Evolutionary conservation across 148 eudicot species (phyloP).

Genomic region (Vaccinium darrowii): DNA sequence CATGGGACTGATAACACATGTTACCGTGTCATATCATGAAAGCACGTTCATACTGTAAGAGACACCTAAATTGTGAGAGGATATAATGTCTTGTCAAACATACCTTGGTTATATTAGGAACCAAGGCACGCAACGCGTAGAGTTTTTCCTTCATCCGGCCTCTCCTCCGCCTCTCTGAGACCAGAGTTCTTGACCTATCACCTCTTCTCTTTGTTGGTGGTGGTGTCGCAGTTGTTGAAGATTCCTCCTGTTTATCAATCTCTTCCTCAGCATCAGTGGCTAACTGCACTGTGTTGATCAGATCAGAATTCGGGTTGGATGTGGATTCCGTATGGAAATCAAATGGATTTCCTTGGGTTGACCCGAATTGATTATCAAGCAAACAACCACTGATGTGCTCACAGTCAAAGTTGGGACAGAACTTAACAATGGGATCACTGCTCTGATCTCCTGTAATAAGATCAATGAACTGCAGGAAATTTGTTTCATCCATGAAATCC

Average conservation of each 20-base stretch:
- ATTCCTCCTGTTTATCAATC: conserved; percentile 22
- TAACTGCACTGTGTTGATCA: neutral
- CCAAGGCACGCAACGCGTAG: conserved; percentile 80
- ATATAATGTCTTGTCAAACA: neutral
- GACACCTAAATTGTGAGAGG: neutral
- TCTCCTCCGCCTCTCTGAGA: conserved; percentile 77
- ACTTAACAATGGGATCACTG: conserved; percentile 19
- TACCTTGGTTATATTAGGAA: conserved; percentile 93
- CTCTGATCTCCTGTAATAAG: conserved; percentile 28
- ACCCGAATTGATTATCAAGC: conserved; percentile 18
- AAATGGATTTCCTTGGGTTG: conserved; percentile 3
- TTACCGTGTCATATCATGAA: neutral
- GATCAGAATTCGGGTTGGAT: conserved; percentile 11
- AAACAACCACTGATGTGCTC: conserved; percentile 27
- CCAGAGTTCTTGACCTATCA: conserved; percentile 71
- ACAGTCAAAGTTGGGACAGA: conserved; percentile 25
- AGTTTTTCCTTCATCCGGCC: conserved; percentile 94
- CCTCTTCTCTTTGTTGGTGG: conserved; percentile 32
- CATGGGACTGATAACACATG: too few species aligned
- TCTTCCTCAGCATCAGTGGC: neutral
- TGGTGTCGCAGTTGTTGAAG: conserved; percentile 22
- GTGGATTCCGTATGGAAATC: neutral
- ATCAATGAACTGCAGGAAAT: conserved; percentile 33
- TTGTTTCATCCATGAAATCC: conserved; percentile 25
- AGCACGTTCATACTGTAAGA: neutral